Conservation (phyloP, 176 grass and related monocot species). For the Carex parvula region DNA sequence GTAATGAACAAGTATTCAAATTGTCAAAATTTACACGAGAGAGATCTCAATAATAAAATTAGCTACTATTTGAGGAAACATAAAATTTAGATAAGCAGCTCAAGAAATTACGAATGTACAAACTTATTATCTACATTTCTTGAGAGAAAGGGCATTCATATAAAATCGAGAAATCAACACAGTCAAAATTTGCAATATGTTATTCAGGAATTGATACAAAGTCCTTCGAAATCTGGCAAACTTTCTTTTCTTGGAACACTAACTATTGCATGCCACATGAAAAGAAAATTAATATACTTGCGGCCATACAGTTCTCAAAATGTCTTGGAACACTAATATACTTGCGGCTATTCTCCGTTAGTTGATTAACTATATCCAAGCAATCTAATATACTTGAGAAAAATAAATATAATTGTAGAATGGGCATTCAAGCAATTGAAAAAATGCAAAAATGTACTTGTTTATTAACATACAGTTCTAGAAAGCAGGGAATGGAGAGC, state of each 20-base stretch:
- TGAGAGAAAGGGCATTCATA: background rate
- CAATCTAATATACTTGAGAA: background rate
- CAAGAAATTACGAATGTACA: background rate
- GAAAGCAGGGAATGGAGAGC: constrained; percentile 96
- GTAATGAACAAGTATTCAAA: constrained; percentile 17
- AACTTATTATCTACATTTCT: background rate
- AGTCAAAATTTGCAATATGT: background rate
- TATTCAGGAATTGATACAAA: background rate
- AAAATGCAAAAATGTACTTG: background rate
- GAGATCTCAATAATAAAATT: background rate
- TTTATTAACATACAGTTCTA: constrained; percentile 60
- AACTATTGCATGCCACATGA: background rate
- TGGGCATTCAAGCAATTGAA: background rate
- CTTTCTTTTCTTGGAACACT: background rate
- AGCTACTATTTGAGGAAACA: background rate
- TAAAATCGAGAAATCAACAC: background rate
- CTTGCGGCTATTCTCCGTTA: background rate
- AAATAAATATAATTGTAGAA: background rate
- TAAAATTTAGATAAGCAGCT: background rate
- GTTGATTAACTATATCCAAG: background rate
- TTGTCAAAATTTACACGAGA: background rate
- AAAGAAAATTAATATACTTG: too few species aligned
- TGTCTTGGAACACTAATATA: background rate
- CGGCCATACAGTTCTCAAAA: too few species aligned
- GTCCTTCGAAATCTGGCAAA: background rate